Base-by-base conservation (phyloP, 805 yeast genomes). In the Suhomyces tanzawaensis region DNA sequence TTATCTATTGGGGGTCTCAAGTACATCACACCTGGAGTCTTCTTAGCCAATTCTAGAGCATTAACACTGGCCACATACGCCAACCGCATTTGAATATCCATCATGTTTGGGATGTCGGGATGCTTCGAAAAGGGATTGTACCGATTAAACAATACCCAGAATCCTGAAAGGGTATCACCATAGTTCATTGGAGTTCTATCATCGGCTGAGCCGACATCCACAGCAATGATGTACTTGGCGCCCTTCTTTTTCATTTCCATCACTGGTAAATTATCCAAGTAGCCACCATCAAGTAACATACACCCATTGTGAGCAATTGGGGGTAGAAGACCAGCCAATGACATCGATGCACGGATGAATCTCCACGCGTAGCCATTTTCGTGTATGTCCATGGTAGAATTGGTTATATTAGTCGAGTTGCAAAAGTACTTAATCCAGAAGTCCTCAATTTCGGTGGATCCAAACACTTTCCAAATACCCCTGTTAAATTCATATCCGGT, bases 401-500 rank as follows among this genome's bases (percentile, higher is more conserved):
- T 85, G 3, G 99, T 93, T 37, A 91, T 87, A 56, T 91, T 91
- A 12, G 99, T 91, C 1, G 98, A 87, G 56, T 93, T 91, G 53
- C 93, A 81, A 56, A 78, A 91, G 58, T 77, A 91, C 44, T 76
- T 81, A 43, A 91, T 74, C 99, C 99, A 91, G 58, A 91, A 91
- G 57, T 91, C 99, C 57, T 91, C 99, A 47, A 91, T 88, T 52
- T 96, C 81, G 11, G 82, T 76, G 46, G 87, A 91, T 0, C 98
- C 97, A 65, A 91, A 85, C 0, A 87, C 79, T 59, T 93, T 91
- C 96, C 97, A 93, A n/a, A 91, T 79, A 34, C 99, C 98, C 48
- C 98, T 72, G 60, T 91, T 91, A 62, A 91, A 91, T 59, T 89
- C 98, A 60, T 93, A 96, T 1, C 99, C 99, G 1, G 99, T 93